phyloP scores from a whole-genome alignment of 2,329 filamentous ascomycete species.

The Pseudopithomyces maydicus region DNA sequence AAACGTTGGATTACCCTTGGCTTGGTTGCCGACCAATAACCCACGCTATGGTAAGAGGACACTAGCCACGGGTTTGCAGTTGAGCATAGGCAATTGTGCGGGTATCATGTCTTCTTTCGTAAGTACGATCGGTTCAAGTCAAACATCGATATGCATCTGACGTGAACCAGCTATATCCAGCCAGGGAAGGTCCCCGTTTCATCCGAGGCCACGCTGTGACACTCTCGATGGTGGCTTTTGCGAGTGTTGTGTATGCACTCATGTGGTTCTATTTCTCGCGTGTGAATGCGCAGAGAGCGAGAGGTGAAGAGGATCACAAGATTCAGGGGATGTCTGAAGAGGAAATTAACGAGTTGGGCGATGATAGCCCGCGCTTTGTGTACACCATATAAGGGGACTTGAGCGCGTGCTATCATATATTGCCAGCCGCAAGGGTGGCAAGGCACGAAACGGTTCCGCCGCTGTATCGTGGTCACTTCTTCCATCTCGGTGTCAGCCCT shows the following conservation, averaged over 20 bases:
- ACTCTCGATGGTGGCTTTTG: conserved; percentile 55
- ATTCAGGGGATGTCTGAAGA: conserved; percentile 49
- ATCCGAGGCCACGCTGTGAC: conserved; percentile 59
- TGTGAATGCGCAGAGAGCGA: conserved; percentile 45
- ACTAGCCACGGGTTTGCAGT: conserved; percentile 71
- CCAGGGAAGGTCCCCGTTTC: conserved; percentile 52
- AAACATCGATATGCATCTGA: background rate
- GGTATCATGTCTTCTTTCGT: conserved; percentile 78
- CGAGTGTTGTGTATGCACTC: conserved; percentile 41
- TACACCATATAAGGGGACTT: conserved; percentile 41
- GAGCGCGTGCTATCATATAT: background rate
- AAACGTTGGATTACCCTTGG: conserved; percentile 59
- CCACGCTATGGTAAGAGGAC: conserved; percentile 79
- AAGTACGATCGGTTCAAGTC: conserved; percentile 26
- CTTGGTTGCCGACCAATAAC: conserved; percentile 68
- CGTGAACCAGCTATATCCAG: conserved; percentile 49
- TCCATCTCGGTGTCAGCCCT: no score
- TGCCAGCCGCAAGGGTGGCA: background rate
- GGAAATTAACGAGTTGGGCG: conserved; percentile 51
- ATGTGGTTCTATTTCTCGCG: conserved; percentile 46
- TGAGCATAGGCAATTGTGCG: conserved; percentile 71
- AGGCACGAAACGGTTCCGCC: no score
- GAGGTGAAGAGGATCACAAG: conserved; percentile 48
- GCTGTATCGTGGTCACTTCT: no score
- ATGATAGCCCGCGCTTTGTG: conserved; percentile 51